Percentiles rank a stretch among this genome's conserved stretches.
phyloP scores from a whole-genome alignment of 139 green algal species.

The Yamagishiella unicocca region DNA sequence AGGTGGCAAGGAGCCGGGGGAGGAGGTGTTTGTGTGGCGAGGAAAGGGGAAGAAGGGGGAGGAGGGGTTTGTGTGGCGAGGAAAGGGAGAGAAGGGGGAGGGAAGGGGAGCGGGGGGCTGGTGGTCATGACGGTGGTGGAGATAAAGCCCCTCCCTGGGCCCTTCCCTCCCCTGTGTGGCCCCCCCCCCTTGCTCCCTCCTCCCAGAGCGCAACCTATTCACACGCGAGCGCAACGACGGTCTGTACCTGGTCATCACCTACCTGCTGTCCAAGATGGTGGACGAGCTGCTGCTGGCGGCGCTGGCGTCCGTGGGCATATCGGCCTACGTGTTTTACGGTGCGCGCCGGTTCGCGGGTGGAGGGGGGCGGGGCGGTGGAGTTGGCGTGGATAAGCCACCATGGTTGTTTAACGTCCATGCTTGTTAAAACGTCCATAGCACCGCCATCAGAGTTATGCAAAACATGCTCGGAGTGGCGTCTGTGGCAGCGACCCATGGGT shows the following conservation, averaged over 20 bases:
- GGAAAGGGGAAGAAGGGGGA: not conserved
- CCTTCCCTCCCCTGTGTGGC: too few species aligned
- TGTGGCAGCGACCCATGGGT: too few species aligned
- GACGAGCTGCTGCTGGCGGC: slow-evolving; percentile 29
- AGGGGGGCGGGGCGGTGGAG: not conserved
- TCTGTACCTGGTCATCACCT: slow-evolving; percentile 86
- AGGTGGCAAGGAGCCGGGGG: too few species aligned
- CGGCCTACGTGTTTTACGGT: slow-evolving; percentile 35
- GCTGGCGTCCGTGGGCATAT: not conserved
- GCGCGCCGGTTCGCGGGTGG: not conserved
- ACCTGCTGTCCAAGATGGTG: slow-evolving; percentile 81
- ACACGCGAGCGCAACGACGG: slow-evolving; percentile 83
- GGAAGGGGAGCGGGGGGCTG: too few species aligned
- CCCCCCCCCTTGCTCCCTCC: not conserved
- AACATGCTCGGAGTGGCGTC: too few species aligned
- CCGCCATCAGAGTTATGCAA: too few species aligned
- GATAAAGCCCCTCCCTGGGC: not conserved
- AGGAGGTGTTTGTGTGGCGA: too few species aligned
- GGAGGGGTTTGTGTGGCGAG: too few species aligned
- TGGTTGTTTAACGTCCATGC: too few species aligned
- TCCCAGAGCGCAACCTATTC: slow-evolving; percentile 82
- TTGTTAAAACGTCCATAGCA: too few species aligned
- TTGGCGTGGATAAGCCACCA: not conserved
- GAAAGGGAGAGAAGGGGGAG: not conserved
- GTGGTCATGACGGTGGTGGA: too few species aligned